Evolutionary conservation across 2,329 filamentous ascomycete species (phyloP).

Genomic region (Cladosporium sp.): DNA sequence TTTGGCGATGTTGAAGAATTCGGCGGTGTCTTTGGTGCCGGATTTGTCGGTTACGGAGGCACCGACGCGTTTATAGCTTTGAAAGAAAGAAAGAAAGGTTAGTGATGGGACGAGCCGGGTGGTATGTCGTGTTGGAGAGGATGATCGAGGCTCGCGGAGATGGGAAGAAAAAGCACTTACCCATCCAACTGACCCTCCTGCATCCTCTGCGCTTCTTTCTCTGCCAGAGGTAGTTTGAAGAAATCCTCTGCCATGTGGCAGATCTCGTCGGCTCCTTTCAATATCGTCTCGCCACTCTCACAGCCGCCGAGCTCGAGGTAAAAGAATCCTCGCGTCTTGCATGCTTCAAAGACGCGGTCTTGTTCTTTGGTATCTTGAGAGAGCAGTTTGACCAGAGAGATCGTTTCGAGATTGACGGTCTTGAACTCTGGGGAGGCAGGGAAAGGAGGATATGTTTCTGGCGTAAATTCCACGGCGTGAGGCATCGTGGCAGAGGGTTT

Average conservation of each 20-base stretch:
- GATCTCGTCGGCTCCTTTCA: constrained; percentile 30
- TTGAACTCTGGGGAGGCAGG: constrained; percentile 34
- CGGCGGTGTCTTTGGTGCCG: constrained; percentile 54
- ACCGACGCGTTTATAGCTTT: constrained; percentile 44
- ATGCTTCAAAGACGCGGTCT: constrained; percentile 43
- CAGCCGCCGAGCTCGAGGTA: constrained; percentile 52
- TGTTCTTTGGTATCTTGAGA: constrained; percentile 37
- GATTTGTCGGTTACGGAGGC: constrained; percentile 48
- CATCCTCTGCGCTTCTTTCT: constrained; percentile 35
- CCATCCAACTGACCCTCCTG: constrained; percentile 16
- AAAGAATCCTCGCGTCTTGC: constrained; percentile 56
- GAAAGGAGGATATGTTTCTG: constrained; percentile 42
- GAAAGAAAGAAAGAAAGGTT: background rate
- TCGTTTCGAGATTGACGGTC: constrained; percentile 34
- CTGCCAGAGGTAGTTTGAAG: constrained; percentile 51
- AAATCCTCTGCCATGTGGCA: constrained; percentile 44
- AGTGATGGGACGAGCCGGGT: background rate
- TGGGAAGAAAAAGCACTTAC: background rate
- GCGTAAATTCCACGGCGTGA: constrained; percentile 36
- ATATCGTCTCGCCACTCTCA: constrained; percentile 32
- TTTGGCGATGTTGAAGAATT: constrained; percentile 59
- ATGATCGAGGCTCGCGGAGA: background rate
- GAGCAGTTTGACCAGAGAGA: constrained; percentile 44
- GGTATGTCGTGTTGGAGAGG: background rate
- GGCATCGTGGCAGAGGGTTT: constrained; percentile 27